phyloP scores from a whole-genome alignment of 208 protist genomes.

The Acanthamoeba culbertsoni region DNA sequence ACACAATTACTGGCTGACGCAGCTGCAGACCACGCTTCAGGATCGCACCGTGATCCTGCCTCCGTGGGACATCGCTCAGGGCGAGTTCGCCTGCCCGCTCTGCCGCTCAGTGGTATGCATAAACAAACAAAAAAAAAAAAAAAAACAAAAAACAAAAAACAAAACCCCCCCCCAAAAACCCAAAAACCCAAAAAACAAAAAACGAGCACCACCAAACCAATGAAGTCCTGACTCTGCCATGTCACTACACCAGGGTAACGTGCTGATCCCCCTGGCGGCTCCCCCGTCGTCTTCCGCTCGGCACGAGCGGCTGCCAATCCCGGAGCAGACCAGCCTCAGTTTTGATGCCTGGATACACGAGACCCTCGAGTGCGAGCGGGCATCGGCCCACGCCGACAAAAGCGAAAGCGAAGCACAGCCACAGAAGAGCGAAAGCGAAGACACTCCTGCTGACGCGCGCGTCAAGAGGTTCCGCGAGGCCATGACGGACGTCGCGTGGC shows the following conservation, averaged over 20 bases:
- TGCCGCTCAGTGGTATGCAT: not conserved
- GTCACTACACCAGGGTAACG: not conserved
- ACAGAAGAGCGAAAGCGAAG: not conserved
- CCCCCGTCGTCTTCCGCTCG: not conserved
- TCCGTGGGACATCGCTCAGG: not conserved
- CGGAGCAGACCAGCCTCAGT: not conserved
- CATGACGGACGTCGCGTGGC: not conserved
- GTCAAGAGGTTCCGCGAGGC: not conserved
- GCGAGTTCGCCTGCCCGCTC: constrained; percentile 30
- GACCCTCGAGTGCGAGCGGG: not conserved
- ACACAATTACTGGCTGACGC: not conserved
- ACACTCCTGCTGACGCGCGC: not conserved
- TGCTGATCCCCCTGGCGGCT: not conserved
- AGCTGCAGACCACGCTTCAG: not conserved
- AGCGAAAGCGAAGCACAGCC: not conserved
- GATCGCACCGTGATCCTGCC: not conserved
- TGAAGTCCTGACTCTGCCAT: no score
- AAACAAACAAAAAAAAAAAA: no score
- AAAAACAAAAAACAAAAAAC: no score
- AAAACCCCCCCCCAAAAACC: no score
- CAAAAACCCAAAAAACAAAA: no score
- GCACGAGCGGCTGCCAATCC: not conserved
- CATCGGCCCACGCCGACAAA: no score
- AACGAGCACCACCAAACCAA: no score
- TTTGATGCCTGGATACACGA: not conserved